These are phyloP conservation scores for Trichoderma lentiforme DNA, from an alignment of 2,329 filamentous ascomycete species.

Conservation along the genomic window DNA sequence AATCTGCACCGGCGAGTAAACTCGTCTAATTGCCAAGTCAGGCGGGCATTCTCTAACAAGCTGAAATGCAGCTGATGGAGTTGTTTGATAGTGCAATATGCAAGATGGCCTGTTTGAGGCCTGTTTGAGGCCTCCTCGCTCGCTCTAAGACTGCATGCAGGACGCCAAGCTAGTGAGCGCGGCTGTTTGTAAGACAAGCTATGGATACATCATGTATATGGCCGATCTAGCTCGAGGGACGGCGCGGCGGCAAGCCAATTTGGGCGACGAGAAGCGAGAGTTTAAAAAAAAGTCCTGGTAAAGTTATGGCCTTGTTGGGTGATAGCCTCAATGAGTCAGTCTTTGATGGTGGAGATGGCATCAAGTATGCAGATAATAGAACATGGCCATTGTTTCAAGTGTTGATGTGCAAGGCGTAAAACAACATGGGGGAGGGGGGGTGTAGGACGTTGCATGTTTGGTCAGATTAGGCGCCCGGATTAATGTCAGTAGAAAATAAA, in stretches of 20 bases:
- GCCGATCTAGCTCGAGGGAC: not conserved
- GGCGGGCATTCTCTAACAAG: conserved; percentile 7
- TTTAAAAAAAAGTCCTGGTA: not conserved
- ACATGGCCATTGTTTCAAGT: not conserved
- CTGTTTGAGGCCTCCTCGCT: conserved; percentile 11
- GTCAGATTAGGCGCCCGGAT: conserved; percentile 12
- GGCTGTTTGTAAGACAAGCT: not conserved
- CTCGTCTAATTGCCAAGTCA: not conserved
- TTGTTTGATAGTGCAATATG: not conserved
- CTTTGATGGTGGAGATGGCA: conserved; percentile 3
- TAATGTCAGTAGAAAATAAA: not conserved
- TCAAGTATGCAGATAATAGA: not conserved
- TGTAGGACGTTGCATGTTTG: not conserved
- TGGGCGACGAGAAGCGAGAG: conserved; percentile 7
- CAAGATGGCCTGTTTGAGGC: not conserved
- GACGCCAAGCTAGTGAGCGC: not conserved
- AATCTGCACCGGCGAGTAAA: not conserved
- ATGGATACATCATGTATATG: not conserved
- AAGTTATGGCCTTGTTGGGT: conserved; percentile 13
- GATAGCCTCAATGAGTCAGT: not conserved
- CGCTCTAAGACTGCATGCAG: not conserved
- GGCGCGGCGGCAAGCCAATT: not conserved
- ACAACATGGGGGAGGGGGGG: not conserved
- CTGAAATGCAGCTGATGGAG: conserved; percentile 10
- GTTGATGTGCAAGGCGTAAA: conserved; percentile 5